Evolutionary conservation across 2,329 filamentous ascomycete genomes (phyloP).

Genomic region (Penicillium sp.): DNA sequence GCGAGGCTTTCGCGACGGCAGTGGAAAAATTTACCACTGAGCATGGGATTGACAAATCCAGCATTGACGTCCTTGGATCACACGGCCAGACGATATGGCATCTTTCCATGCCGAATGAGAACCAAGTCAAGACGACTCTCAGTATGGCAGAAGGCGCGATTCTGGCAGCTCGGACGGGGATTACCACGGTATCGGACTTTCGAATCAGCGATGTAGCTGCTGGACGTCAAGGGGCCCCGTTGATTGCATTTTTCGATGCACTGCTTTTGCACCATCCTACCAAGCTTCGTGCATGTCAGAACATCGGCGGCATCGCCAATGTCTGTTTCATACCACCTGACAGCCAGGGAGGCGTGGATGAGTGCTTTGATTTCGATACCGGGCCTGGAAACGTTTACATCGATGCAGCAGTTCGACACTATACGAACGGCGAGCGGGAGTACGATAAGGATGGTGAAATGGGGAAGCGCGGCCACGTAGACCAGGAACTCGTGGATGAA

Average conservation of each 20-base stretch:
- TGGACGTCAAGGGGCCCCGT: constrained; percentile 56
- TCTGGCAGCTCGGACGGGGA: constrained; percentile 55
- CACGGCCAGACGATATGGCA: constrained; percentile 62
- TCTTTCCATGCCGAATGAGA: constrained; percentile 51
- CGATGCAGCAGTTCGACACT: constrained; percentile 57
- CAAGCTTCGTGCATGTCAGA: constrained; percentile 60
- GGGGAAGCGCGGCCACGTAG: constrained; percentile 50
- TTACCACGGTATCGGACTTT: constrained; percentile 61
- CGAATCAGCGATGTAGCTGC: constrained; percentile 57
- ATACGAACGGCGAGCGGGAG: constrained; percentile 51
- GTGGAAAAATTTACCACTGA: constrained; percentile 52
- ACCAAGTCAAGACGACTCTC: constrained; percentile 47
- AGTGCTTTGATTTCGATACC: constrained; percentile 55
- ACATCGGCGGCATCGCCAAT: constrained; percentile 62
- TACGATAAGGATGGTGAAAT: constrained; percentile 55
- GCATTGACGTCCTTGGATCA: constrained; percentile 56
- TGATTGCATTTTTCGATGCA: constrained; percentile 59
- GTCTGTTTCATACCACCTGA: constrained; percentile 48
- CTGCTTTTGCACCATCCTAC: constrained; percentile 57
- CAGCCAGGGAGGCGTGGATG: constrained; percentile 26
- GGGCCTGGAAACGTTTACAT: constrained; percentile 59
- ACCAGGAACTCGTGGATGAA: constrained; percentile 54
- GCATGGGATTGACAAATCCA: constrained; percentile 42
- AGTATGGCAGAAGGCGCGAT: constrained; percentile 60
- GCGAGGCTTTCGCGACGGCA: constrained; percentile 56